A percentile compares a stretch with the other conserved stretches of the same genome.
These are phyloP conservation scores for Rhodotorula sp. DNA, from an alignment of 1,284 basidiomycete genomes.

Conservation along the genomic window DNA sequence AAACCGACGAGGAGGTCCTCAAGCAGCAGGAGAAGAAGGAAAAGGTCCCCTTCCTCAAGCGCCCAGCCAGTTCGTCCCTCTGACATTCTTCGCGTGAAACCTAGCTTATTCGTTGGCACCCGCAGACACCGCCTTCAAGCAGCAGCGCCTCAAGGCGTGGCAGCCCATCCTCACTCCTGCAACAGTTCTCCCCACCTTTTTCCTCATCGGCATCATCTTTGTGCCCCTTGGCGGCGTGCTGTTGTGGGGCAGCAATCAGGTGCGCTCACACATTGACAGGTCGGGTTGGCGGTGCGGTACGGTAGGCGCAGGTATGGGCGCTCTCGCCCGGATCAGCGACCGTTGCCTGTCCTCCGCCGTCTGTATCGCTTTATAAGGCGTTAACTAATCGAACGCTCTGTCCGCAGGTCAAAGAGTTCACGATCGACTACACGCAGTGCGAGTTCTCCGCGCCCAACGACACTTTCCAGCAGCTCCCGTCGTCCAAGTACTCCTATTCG, in stretches of 20 bases:
- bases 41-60: slow-evolving; percentile 67
- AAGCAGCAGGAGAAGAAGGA: slow-evolving; percentile 65
- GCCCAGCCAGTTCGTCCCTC: slow-evolving; percentile 75
- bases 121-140: slow-evolving; percentile 95
- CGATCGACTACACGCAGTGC: slow-evolving; percentile 93
- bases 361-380: not conserved
- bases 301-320: no score
- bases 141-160: slow-evolving; percentile 97
- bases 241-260: slow-evolving; percentile 74
- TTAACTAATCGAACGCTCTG: not conserved
- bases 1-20: slow-evolving; percentile 35
- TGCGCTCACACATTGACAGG: slow-evolving; percentile 52
- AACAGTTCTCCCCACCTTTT: slow-evolving; percentile 93
- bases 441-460: slow-evolving; percentile 63
- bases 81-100: not conserved
- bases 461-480: slow-evolving; percentile 63
- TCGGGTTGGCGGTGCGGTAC: no score
- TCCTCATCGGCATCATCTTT: slow-evolving; percentile 91
- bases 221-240: slow-evolving; percentile 90
- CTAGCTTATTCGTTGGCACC: no score
- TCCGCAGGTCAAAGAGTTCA: slow-evolving; percentile 83
- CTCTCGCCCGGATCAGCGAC: not conserved
- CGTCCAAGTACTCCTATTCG: slow-evolving; percentile 69
- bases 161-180: slow-evolving; percentile 98
- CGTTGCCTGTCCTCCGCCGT: not conserved